These are phyloP conservation scores for Ophiostoma pallidulum DNA, from an alignment of 2,329 filamentous ascomycete genomes.

Conservation along the genomic window DNA sequence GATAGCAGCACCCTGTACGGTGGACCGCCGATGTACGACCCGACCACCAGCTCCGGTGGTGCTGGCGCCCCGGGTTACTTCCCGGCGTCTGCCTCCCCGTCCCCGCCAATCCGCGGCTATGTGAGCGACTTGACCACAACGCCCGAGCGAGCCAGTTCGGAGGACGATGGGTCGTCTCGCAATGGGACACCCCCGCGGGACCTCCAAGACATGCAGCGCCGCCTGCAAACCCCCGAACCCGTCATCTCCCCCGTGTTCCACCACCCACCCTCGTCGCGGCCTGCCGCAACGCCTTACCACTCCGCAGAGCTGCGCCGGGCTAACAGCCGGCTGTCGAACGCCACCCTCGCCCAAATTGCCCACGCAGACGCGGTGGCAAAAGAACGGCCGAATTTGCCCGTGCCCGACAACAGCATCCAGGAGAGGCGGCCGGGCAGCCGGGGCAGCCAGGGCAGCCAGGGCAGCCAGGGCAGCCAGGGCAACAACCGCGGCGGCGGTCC, in stretches of 20 bases:
- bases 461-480: neutral
- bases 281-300: slow-evolving; percentile 59
- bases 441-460: no score
- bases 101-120: slow-evolving; percentile 29
- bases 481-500: neutral
- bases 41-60: neutral
- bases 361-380: slow-evolving; percentile 48
- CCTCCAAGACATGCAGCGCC: slow-evolving; percentile 42
- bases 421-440: slow-evolving; percentile 5
- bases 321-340: slow-evolving; percentile 73
- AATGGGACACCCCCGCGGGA: slow-evolving; percentile 34
- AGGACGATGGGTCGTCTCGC: slow-evolving; percentile 37
- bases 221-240: slow-evolving; percentile 60
- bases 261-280: slow-evolving; percentile 62
- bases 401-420: slow-evolving; percentile 1
- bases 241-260: slow-evolving; percentile 76
- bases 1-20: slow-evolving; percentile 8
- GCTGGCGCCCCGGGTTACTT: neutral
- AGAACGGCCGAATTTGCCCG: neutral
- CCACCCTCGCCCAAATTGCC: slow-evolving; percentile 71
- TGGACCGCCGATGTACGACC: neutral
- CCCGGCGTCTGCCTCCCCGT: slow-evolving; percentile 17
- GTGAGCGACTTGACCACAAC: slow-evolving; percentile 36
- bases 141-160: slow-evolving; percentile 47
- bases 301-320: slow-evolving; percentile 70